Evolutionary conservation across 306 rosid species (phyloP), one percentile per base, ranked within the genome.

Genomic region (Canavalia gladiata): DNA sequence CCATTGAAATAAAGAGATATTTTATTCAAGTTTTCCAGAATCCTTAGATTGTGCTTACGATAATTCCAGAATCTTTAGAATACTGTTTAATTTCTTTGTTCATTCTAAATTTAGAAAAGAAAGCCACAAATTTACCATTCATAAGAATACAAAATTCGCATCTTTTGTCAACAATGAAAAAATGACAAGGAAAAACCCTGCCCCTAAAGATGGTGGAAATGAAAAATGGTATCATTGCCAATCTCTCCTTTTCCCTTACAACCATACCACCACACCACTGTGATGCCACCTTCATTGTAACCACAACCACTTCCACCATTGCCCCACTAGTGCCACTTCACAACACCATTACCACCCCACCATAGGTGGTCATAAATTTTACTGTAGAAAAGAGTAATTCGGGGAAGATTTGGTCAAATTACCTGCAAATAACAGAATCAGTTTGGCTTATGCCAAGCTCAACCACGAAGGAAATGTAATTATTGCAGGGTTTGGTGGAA

Each of bases 1-100:
- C 59, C 74, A 63, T 62, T 6, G 54, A 74, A 56, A 45, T 45
- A 45, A 63, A 46, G 43, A 12, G 46, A 63, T 46, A 34, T 34
- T 34, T 34, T 9, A 4, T 68, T 67, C 18, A 68, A 8, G 72
- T 9, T 68, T 67, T 42, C 11, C 10, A 28, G 34, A 9, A 25
- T 68, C 73, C 55, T 28, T n/a, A 9, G 39, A 25, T 8, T 68
- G 18, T 9, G n/a, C 37, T 30, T 3, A 29, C 13, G 39, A 58
- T 58, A 28, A 29, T 35, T 63, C 6, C 12, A 29, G 4, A 34
- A 11, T 4, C 25, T 63, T 11, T 13, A 63, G n/a, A 63, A 35
- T 63, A 35, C 46, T 0, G 4, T 37, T 11, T 12, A 35, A 63
- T 12, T 63, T 56, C 28, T 13, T 34, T 35, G 29, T 63, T 35